Percentiles rank a stretch among this genome's conserved stretches.
Evolutionary conservation across 208 protist genomes (phyloP).

Genomic region (Trypanosoma scelopori): DNA sequence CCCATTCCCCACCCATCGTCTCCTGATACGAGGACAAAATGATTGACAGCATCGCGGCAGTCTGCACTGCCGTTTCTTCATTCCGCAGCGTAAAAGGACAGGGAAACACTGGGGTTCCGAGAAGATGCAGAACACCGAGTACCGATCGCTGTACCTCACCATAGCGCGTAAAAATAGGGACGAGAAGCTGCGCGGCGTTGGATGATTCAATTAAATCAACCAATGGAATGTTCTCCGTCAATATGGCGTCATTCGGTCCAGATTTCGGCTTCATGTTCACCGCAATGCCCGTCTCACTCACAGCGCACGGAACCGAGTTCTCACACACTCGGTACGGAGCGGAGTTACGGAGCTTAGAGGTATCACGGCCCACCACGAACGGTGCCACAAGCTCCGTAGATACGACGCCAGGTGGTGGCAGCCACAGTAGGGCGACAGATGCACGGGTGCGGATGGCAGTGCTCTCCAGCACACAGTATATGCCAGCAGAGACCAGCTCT

Average conservation of each 20-base stretch:
- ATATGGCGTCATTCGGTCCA: constrained; percentile 24
- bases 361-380: constrained; percentile 82
- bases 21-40: constrained; percentile 84
- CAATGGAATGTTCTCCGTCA: constrained; percentile 44
- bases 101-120: constrained; percentile 70
- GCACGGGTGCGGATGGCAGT: constrained; percentile 72
- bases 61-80: constrained; percentile 74
- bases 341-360: constrained; percentile 54
- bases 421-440: constrained; percentile 75
- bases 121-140: constrained; percentile 79
- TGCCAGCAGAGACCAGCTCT: constrained; percentile 77
- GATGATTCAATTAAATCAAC: constrained; percentile 69
- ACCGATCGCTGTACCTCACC: constrained; percentile 29
- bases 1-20: constrained; percentile 83
- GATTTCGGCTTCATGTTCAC: constrained; percentile 69
- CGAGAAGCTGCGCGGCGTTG: constrained; percentile 78
- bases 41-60: constrained; percentile 65
- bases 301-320: constrained; percentile 68
- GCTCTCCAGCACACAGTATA: constrained; percentile 80
- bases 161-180: constrained; percentile 77
- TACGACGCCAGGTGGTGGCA: constrained; percentile 64
- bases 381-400: constrained; percentile 82
- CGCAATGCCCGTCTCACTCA: constrained; percentile 73
- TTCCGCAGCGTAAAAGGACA: constrained; percentile 82
- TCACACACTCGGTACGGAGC: constrained; percentile 79